phyloP scores from a whole-genome alignment of 1,139 yeast species.

The Candida pseudocylindracea region DNA sequence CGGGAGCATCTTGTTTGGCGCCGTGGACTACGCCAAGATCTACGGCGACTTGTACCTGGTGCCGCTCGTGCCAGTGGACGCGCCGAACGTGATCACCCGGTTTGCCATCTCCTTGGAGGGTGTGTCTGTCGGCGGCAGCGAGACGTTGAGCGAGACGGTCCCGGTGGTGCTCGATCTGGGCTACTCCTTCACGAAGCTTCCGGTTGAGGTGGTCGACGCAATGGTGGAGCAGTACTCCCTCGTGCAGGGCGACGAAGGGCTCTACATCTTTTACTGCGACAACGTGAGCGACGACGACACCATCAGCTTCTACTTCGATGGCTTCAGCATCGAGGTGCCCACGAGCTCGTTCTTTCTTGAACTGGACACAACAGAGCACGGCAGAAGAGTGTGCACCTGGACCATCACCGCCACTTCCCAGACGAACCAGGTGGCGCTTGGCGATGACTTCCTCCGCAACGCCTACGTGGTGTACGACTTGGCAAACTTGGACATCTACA shows the following conservation, averaged over 20 bases:
- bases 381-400: neutral
- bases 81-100: neutral
- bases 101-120: neutral
- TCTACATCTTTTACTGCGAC: too few relatives aligned
- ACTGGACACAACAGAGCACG: neutral
- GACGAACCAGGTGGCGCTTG: conserved; percentile 3
- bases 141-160: neutral
- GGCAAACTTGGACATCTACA: conserved; percentile 5
- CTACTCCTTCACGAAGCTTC: neutral
- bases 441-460: conserved; percentile 11
- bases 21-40: conserved; percentile 1
- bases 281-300: neutral
- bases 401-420: neutral
- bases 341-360: neutral
- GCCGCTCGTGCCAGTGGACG: neutral
- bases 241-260: neutral
- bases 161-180: neutral
- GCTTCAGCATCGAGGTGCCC: neutral
- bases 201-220: neutral
- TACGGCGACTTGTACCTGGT: neutral
- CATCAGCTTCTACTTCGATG: neutral
- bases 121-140: neutral
- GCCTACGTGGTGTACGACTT: conserved; percentile 11
- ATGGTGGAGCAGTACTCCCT: neutral
- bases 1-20: conserved; percentile 1